These are phyloP conservation scores for Lactarius sanguifluus DNA, from an alignment of 768 basidiomycete species.

Conservation along the genomic window DNA sequence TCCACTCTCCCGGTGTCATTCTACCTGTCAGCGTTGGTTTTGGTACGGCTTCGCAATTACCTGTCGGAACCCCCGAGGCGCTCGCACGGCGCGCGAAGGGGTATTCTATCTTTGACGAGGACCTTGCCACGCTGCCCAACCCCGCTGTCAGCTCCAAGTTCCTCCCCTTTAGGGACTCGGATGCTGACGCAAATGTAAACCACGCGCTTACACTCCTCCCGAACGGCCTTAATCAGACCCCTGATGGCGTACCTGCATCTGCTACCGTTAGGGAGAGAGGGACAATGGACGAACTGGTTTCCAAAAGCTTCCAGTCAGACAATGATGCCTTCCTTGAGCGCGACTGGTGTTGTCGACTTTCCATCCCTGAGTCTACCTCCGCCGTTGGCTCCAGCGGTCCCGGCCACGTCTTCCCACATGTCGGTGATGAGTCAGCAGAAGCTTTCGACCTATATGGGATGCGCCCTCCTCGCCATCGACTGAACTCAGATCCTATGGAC, in stretches of 20 bases:
- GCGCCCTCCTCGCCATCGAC: conserved; percentile 34
- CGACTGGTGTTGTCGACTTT: conserved; percentile 45
- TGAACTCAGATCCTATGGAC: conserved; percentile 33
- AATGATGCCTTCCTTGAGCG: conserved; percentile 51
- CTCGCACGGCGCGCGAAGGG: conserved; percentile 38
- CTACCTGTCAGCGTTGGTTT: conserved; percentile 20
- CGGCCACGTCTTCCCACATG: conserved; percentile 26
- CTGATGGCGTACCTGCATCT: conserved; percentile 32
- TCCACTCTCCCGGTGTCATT: conserved; percentile 25
- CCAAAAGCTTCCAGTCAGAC: conserved; percentile 53
- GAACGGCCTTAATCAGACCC: conserved; percentile 53
- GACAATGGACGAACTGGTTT: conserved; percentile 36
- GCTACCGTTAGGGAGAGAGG: conserved; percentile 33
- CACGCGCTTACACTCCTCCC: conserved; percentile 54
- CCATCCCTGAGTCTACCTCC: conserved; percentile 22
- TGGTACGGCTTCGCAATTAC: conserved; percentile 30
- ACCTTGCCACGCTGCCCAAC: conserved; percentile 37
- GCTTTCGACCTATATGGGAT: conserved; percentile 52
- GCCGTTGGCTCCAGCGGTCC: conserved; percentile 27
- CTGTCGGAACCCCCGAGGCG: conserved; percentile 24
- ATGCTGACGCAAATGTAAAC: conserved; percentile 39
- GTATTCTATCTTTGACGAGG: conserved; percentile 45
- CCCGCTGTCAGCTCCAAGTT: conserved; percentile 40
- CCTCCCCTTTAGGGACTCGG: conserved; percentile 54
- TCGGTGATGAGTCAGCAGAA: conserved; percentile 35